These are phyloP conservation scores for Populus euphratica DNA, from an alignment of 345 rosid genomes.

Conservation along the genomic window DNA sequence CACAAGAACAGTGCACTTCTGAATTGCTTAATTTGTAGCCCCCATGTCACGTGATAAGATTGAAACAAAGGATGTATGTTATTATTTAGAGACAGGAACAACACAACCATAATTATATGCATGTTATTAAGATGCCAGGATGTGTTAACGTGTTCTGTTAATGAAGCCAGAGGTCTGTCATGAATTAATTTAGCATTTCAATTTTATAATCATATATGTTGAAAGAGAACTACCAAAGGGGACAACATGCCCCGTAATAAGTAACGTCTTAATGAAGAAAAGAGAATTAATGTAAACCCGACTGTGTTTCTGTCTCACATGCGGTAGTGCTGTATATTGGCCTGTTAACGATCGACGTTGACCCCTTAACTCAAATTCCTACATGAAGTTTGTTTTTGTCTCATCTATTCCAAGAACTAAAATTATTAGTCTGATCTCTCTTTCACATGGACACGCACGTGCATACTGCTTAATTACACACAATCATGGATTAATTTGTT, in stretches of 20 bases:
- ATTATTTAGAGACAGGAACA: too few species aligned
- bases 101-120: background rate
- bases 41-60: too few species aligned
- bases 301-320: slow-evolving; percentile 27
- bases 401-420: background rate
- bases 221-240: background rate
- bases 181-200: background rate
- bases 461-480: background rate
- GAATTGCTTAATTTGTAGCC: background rate
- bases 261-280: slow-evolving; percentile 13
- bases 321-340: slow-evolving; percentile 15
- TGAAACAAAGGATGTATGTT: too few species aligned
- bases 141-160: background rate
- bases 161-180: background rate
- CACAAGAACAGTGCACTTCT: background rate
- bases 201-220: background rate
- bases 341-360: background rate
- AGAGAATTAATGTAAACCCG: slow-evolving; percentile 12
- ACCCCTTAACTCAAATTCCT: background rate
- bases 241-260: background rate
- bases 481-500: background rate
- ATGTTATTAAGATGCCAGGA: background rate
- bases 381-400: background rate
- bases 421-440: background rate
- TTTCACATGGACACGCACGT: background rate